Percentiles rank a stretch among this genome's conserved stretches.
phyloP scores from a whole-genome alignment of 2,329 filamentous ascomycete species.

The Pestalotiopsis sp. region DNA sequence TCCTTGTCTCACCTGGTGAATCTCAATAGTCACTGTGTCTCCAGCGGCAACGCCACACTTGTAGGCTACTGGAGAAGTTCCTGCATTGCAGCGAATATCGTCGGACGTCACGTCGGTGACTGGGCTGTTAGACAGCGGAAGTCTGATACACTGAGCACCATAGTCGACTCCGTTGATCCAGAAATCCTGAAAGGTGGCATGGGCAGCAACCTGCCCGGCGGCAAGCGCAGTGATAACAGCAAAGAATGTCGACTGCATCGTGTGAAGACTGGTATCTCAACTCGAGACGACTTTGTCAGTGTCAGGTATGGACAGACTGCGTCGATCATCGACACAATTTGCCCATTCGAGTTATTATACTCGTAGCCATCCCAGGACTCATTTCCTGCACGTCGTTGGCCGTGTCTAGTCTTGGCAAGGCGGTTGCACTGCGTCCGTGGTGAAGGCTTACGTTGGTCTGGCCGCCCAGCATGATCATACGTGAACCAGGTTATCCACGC shows the following conservation, averaged over 20 bases:
- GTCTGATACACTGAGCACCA: slow-evolving; percentile 24
- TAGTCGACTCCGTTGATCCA: slow-evolving; percentile 48
- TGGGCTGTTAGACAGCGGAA: slow-evolving; percentile 42
- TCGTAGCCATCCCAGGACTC: neutral
- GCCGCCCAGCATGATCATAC: neutral
- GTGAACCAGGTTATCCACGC: neutral
- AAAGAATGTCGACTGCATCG: slow-evolving; percentile 35
- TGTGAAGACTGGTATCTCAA: slow-evolving; percentile 1
- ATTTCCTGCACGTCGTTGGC: neutral
- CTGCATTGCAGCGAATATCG: slow-evolving; percentile 46
- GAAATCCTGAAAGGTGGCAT: slow-evolving; percentile 56
- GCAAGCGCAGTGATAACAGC: slow-evolving; percentile 31
- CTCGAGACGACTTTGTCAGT: neutral
- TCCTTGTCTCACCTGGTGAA: slow-evolving; percentile 23
- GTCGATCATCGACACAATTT: neutral
- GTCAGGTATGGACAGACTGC: neutral
- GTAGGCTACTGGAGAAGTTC: slow-evolving; percentile 32
- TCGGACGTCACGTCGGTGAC: slow-evolving; percentile 39
- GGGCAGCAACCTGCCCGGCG: slow-evolving; percentile 41
- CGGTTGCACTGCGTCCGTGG: slow-evolving; percentile 9
- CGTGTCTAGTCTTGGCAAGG: slow-evolving; percentile 11
- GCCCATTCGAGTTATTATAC: neutral
- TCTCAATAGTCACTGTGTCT: slow-evolving; percentile 33
- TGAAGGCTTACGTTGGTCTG: neutral
- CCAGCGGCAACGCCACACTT: slow-evolving; percentile 36